Base-by-base conservation (phyloP, 2,329 filamentous ascomycete species). In the Cytospora piceicola region DNA sequence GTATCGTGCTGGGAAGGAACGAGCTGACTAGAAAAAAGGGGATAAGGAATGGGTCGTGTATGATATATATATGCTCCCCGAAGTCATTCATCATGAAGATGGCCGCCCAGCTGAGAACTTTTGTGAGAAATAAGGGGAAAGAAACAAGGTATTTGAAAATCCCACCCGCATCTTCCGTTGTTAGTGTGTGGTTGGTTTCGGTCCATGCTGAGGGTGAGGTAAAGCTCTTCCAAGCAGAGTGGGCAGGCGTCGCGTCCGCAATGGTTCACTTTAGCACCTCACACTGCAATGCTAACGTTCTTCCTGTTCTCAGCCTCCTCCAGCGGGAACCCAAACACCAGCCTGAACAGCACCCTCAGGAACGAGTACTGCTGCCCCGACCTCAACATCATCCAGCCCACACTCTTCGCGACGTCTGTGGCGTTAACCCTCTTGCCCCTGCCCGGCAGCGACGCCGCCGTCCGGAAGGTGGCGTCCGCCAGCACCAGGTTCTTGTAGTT, bases 251-350 rank as follows among this genome's bases (percentile, higher is more conserved):
- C 9, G 14, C 24, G 14, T 39, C n/a, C 12, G 12, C 12, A 22
- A 5, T 15, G 36, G 17, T 29, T 29, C 22, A 32, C 4, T 9
- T 24, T 36, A 56, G 9, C n/a, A 15, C 30, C 32, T 71, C 73
- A 88, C 22, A 89, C 81, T 22, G 79, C 78, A 66, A 91, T 89
- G 67, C 83, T 87, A 57, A 89, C 81, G 64, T 83, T 86, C 72
- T 91, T 90, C 69, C 89, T 82, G 62, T 82, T 80, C 56, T 90
- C 87, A 0, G 87, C 89, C 72, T 97, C 93, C 63, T 97, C 92
- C 20, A 93, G 78, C 57, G 90, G 86, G 73, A 94, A 94, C 4
- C 92, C 91, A 75, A 96, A 96, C 3, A 97, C 93, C 51, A 94
- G 83, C 61, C 87, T 85, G 79, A 92, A 97, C 17, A 97, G 81